A percentile compares a stretch with the other conserved stretches of the same genome.
phyloP scores from a whole-genome alignment of 108 stramenopile genomes.

The Skeletonema menzelii region DNA sequence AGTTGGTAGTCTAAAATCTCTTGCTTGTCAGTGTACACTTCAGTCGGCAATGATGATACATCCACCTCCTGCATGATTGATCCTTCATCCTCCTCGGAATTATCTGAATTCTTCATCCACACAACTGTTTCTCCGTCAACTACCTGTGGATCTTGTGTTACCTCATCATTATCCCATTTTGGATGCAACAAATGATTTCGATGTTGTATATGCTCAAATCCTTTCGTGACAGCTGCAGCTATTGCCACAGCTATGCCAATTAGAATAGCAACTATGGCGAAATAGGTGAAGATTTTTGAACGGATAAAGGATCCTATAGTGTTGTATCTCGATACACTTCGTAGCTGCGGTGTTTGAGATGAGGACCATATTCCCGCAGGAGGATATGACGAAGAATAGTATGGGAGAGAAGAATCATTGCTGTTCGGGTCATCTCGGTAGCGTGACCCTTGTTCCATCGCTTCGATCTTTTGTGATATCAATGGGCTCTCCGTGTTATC shows the following conservation, averaged over 20 bases:
- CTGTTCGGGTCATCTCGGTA: background rate
- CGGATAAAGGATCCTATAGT: background rate
- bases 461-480: background rate
- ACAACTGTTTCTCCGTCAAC: background rate
- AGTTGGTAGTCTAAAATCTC: background rate
- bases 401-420: background rate
- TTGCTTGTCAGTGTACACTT: background rate
- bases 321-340: background rate
- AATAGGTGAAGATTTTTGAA: background rate
- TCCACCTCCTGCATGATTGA: background rate
- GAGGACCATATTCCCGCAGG: background rate
- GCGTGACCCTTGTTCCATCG: constrained; percentile 1
- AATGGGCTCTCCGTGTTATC: background rate
- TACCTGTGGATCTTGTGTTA: background rate
- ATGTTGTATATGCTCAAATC: constrained; percentile 10
- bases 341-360: background rate
- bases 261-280: background rate
- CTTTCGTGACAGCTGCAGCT: constrained; percentile 7
- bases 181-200: constrained; percentile 7
- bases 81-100: background rate
- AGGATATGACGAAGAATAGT: background rate
- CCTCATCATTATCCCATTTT: background rate
- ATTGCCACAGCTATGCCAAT: background rate
- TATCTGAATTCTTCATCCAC: background rate
- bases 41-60: background rate